Percentiles rank a stretch among this genome's conserved stretches.
Evolutionary conservation across 805 yeast genomes (phyloP).

Genomic region (Metschnikowia similis): DNA sequence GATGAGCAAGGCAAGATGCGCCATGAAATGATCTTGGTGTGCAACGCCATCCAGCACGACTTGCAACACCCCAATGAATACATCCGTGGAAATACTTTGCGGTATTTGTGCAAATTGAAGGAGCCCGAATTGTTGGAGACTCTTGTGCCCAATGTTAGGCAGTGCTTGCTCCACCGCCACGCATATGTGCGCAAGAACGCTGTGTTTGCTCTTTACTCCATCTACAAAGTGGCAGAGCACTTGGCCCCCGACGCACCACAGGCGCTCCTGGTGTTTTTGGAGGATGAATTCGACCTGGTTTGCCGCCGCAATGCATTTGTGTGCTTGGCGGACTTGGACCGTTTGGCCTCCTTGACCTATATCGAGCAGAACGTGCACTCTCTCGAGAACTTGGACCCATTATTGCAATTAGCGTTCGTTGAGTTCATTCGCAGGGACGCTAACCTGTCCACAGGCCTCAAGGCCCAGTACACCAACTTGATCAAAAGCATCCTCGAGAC

Average conservation of each 20-base stretch:
- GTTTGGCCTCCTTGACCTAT: conserved; percentile 80
- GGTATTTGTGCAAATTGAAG: conserved; percentile 84
- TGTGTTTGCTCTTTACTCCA: conserved; percentile 81
- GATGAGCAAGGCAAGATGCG: conserved; percentile 86
- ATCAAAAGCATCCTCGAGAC: conserved; percentile 70
- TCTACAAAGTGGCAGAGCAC: conserved; percentile 77
- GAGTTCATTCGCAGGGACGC: conserved; percentile 83
- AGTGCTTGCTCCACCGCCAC: conserved; percentile 92
- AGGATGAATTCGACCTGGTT: conserved; percentile 83
- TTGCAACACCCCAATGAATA: conserved; percentile 97
- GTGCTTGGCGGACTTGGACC: conserved; percentile 73
- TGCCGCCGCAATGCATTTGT: conserved; percentile 95
- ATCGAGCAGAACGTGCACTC: conserved; percentile 64
- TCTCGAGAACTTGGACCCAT: conserved; percentile 68
- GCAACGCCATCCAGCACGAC: conserved; percentile 96
- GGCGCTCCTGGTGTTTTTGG: conserved; percentile 65
- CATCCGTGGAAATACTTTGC: conserved; percentile 89
- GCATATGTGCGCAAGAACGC: conserved; percentile 98
- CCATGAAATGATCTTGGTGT: conserved; percentile 97
- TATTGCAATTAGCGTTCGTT: conserved; percentile 82
- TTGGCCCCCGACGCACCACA: conserved; percentile 95
- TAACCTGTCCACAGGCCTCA: conserved; percentile 50
- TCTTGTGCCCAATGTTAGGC: conserved; percentile 85
- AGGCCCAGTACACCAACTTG: conserved; percentile 66
- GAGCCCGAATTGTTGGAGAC: conserved; percentile 95